Percentiles rank a stretch among this genome's conserved stretches.
Evolutionary conservation across 768 basidiomycete genomes (phyloP).

Genomic region (Termitomyces sp.): DNA sequence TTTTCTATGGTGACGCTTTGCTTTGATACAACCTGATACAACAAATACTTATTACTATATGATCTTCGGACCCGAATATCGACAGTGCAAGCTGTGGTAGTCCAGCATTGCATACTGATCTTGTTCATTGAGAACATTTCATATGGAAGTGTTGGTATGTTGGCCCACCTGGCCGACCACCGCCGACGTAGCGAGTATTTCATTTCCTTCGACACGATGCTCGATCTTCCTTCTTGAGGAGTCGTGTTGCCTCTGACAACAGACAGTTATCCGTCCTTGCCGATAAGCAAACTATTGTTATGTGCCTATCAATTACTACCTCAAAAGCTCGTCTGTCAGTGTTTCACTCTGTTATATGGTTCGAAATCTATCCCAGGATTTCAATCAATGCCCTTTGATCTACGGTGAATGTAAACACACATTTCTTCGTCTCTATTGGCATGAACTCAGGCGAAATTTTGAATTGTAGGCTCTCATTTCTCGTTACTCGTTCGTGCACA

Average conservation of each 20-base stretch:
- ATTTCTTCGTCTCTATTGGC: not conserved
- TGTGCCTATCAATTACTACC: not conserved
- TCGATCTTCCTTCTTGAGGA: not conserved
- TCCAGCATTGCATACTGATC: too few relatives aligned
- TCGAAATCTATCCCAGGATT: too few relatives aligned
- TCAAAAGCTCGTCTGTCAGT: not conserved
- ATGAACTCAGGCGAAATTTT: not conserved
- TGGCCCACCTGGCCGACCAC: not conserved
- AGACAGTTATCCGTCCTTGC: not conserved
- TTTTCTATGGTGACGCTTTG: not conserved
- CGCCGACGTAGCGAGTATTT: not conserved
- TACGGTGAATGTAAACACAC: not conserved
- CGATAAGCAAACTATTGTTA: too few relatives aligned
- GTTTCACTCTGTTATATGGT: not conserved
- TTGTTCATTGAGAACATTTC: too few relatives aligned
- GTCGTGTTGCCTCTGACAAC: not conserved
- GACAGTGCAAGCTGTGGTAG: not conserved
- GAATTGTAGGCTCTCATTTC: not conserved
- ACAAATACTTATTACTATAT: too few relatives aligned
- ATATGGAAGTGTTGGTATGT: too few relatives aligned
- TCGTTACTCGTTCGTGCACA: not conserved
- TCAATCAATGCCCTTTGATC: not conserved
- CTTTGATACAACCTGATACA: too few relatives aligned
- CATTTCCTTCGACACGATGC: not conserved
- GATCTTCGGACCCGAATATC: not conserved